Percentiles rank a stretch among this genome's conserved stretches.
Evolutionary conservation across 192 early-diverging fungal genomes (phyloP).

Genomic region (Physocladia obscura): DNA sequence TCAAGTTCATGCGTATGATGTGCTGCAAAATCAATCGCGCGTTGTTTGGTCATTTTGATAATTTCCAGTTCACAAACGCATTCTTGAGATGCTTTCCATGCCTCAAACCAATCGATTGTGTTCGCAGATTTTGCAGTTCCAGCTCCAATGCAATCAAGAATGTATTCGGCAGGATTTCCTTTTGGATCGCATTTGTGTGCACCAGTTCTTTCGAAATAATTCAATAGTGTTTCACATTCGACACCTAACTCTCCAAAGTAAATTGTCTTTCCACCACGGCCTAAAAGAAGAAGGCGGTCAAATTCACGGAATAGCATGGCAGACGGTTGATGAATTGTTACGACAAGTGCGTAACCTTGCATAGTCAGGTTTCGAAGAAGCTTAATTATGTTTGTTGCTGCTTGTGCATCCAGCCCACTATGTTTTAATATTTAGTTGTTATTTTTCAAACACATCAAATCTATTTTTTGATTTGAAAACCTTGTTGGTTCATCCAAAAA

Average conservation of each 20-base stretch:
- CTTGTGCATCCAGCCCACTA: conserved; percentile 71
- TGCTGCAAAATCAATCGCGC: conserved; percentile 1
- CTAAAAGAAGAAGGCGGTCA: conserved; percentile 76
- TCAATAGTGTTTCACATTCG: conserved; percentile 62
- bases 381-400: conserved; percentile 71
- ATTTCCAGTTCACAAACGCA: conserved; percentile 40
- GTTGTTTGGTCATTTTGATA: conserved; percentile 38
- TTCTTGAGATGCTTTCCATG: conserved; percentile 67
- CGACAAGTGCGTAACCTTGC: conserved; percentile 74
- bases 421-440: no score
- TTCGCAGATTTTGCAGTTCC: conserved; percentile 40
- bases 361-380: conserved; percentile 61
- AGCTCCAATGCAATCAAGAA: conserved; percentile 77
- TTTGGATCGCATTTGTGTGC: conserved; percentile 60
- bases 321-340: conserved; percentile 87
- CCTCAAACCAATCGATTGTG: conserved; percentile 66
- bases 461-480: no score
- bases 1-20: conserved; percentile 4
- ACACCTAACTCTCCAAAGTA: conserved; percentile 81
- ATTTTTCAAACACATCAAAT: no score
- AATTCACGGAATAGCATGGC: conserved; percentile 83
- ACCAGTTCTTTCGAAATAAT: conserved; percentile 75
- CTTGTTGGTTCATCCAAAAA: conserved; percentile 92
- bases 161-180: conserved; percentile 85
- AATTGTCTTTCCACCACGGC: conserved; percentile 76